These are phyloP conservation scores for Rhizoctonia solani DNA, from an alignment of 1,284 basidiomycete species.

Conservation along the genomic window DNA sequence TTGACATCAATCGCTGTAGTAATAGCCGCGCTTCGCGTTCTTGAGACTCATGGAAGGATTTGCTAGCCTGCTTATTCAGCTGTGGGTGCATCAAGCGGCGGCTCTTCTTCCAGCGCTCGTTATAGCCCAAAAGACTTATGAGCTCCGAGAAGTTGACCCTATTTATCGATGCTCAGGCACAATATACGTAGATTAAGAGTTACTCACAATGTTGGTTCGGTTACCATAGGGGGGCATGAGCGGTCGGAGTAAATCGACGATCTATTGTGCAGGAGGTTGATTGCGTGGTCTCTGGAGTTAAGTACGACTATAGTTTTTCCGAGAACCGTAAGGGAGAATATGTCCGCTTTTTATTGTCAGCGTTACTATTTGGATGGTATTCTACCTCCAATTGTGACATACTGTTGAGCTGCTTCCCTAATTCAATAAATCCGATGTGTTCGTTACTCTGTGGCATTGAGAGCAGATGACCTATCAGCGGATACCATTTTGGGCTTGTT, in stretches of 20 bases:
- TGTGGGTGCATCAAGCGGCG: conserved; percentile 11
- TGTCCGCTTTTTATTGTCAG: neutral
- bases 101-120: conserved; percentile 13
- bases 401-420: conserved; percentile 9
- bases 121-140: conserved; percentile 12
- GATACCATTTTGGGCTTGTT: neutral
- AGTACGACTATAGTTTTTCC: conserved; percentile 2
- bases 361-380: neutral
- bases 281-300: neutral
- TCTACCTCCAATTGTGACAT: neutral
- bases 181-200: neutral
- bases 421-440: neutral
- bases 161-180: too few species aligned
- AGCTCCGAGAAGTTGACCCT: conserved; percentile 7
- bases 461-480: conserved; percentile 9
- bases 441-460: conserved; percentile 1
- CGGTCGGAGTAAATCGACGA: conserved; percentile 20
- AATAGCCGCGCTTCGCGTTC: neutral
- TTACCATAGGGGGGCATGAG: neutral
- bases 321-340: conserved; percentile 12
- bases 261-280: conserved; percentile 8
- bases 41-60: conserved; percentile 2
- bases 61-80: conserved; percentile 15
- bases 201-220: conserved; percentile 10
- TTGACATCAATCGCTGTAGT: neutral